Evolutionary conservation across 1,284 basidiomycete genomes (phyloP).

Genomic region (Cystobasidium sp.): DNA sequence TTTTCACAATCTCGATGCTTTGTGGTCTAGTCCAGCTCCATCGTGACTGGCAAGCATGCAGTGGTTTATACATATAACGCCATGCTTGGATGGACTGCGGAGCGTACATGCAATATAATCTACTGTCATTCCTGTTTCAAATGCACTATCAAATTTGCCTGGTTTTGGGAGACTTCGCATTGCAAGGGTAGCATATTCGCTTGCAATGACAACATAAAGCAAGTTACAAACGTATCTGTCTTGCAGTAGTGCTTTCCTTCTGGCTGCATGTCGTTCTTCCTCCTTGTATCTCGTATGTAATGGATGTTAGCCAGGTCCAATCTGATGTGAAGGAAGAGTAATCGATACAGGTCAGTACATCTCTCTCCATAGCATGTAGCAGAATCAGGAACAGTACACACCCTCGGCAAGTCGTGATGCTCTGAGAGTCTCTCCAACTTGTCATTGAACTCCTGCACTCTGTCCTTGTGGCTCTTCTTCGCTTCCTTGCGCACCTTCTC

Average conservation of each 20-base stretch:
- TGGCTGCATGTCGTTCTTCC: not conserved
- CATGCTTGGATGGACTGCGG: conserved; percentile 29
- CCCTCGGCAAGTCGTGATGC: conserved; percentile 64
- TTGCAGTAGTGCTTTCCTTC: not conserved
- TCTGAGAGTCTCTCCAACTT: conserved; percentile 87
- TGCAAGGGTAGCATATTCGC: no score
- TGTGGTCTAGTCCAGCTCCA: conserved; percentile 31
- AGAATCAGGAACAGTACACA: not conserved
- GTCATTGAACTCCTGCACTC: conserved; percentile 86
- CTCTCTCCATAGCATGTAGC: not conserved
- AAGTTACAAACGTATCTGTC: not conserved
- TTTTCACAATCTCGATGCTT: not conserved
- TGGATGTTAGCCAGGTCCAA: conserved; percentile 37
- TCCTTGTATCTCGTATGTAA: not conserved
- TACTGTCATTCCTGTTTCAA: not conserved
- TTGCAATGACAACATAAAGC: no score
- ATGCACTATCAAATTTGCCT: not conserved
- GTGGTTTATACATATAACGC: not conserved
- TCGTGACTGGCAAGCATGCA: conserved; percentile 11
- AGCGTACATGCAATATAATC: conserved; percentile 16
- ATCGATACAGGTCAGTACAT: not conserved
- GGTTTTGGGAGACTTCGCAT: no score
- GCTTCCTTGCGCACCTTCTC: conserved; percentile 80
- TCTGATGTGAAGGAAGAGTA: conserved; percentile 9
- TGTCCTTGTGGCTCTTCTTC: conserved; percentile 89